Percentiles rank a stretch among this genome's conserved stretches.
phyloP scores from a whole-genome alignment of 169 alveolate genomes.

The Plasmodium yoelii region DNA sequence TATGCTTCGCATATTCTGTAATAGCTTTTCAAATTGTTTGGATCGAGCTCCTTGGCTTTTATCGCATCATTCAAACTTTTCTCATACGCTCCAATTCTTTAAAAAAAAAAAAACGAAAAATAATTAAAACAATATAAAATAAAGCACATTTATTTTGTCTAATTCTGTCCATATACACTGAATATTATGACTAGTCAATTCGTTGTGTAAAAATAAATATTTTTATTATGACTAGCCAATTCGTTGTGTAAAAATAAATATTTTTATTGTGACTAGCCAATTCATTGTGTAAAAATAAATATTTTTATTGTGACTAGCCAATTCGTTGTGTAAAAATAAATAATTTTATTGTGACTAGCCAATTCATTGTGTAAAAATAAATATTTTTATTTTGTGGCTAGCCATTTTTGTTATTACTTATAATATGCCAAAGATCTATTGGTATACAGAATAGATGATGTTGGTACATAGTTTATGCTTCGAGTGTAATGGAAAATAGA shows the following conservation, averaged over 20 bases:
- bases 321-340: too few relatives aligned
- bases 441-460: slow-evolving; percentile 32
- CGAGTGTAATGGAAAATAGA: slow-evolving; percentile 61
- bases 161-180: too few relatives aligned
- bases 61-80: slow-evolving; percentile 54
- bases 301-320: too few relatives aligned
- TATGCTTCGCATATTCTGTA: slow-evolving; percentile 64
- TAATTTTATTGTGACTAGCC: too few relatives aligned
- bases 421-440: slow-evolving; percentile 65
- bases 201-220: too few relatives aligned
- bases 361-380: too few relatives aligned
- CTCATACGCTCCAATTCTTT: slow-evolving; percentile 39
- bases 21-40: slow-evolving; percentile 49
- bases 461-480: slow-evolving; percentile 31
- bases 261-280: too few relatives aligned
- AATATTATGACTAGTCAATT: neutral
- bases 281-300: too few relatives aligned
- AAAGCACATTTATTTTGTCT: too few relatives aligned
- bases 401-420: slow-evolving; percentile 16
- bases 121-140: too few relatives aligned
- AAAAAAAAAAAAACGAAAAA: neutral
- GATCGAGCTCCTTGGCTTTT: slow-evolving; percentile 39
- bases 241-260: too few relatives aligned
- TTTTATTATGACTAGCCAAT: too few relatives aligned
- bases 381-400: neutral